Evolutionary conservation across 2,329 filamentous ascomycete genomes (phyloP), one percentile per base, ranked within the genome.

Genomic region (Lasiodiplodia sp.): DNA sequence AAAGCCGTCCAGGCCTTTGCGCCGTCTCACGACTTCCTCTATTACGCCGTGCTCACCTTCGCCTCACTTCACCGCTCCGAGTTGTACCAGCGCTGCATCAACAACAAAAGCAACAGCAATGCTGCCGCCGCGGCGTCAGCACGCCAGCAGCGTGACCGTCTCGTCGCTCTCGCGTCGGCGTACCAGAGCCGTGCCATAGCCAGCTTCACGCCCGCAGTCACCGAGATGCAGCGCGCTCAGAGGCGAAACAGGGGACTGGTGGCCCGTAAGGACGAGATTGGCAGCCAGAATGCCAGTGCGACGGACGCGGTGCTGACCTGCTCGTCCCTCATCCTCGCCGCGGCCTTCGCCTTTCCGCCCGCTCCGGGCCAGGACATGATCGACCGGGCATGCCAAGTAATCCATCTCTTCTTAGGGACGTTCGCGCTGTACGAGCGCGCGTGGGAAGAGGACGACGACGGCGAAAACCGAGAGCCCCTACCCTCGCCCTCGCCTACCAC

Each of bases 31-130:
- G 44, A n/a, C 60, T 63, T 51, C 60, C 60, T 63, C 44, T 52
- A 63, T 44, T 37, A 51, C 60, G 60, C 60, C 28, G 60, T 31
- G 28, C 60, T 63, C 18, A 18, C 60, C 60, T 31, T 51, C 38
- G 60, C 60, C 60, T 28, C 60, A 16, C 44, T 63, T n/a, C 60
- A 63, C 60, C 44, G 60, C 60, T 21, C 60, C 28, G 18, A 6
- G 18, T 25, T 52, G 44, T 44, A 63, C 53, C 28, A 21, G 53
- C 53, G 34, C 16, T 14, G 18, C 49, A 16, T 12, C 53, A n/a
- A n/a, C 18, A 31, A 31, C 14, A 25, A 37, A 18, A n/a, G 31
- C 18, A 12, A 16, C 28, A 8, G 16, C 58, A 23, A 23, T 28
- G 40, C 38, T 3, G 16, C 57, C 57, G 37, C 28, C 16, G 28